phyloP scores from a whole-genome alignment of 495 filamentous ascomycete genomes.

The Podospora pseudoanserina region DNA sequence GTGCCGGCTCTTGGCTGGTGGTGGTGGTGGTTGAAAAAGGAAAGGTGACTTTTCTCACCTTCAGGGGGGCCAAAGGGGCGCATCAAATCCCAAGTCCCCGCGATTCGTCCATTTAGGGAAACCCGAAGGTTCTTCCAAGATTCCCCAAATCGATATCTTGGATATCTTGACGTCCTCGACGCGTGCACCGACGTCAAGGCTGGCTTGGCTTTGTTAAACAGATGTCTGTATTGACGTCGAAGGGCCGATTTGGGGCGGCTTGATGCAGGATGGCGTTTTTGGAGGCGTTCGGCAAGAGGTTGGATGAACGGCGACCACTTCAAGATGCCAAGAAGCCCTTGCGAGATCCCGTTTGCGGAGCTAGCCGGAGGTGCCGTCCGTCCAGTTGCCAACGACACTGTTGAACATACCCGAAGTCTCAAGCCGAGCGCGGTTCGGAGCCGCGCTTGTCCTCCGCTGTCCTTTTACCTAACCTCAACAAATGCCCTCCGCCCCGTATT shows the following conservation, averaged over 20 bases:
- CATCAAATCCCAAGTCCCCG: slow-evolving; percentile 6
- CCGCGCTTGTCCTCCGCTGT: neutral
- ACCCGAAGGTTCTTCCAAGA: slow-evolving; percentile 14
- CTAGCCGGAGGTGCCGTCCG: slow-evolving; percentile 3
- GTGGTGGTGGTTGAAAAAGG: slow-evolving; percentile 10
- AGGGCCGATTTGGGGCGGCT: slow-evolving; percentile 29
- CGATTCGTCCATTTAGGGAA: slow-evolving; percentile 10
- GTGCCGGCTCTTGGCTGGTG: slow-evolving; percentile 20
- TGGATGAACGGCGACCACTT: slow-evolving; percentile 14
- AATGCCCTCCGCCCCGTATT: neutral
- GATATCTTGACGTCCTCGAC: neutral
- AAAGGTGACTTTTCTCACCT: slow-evolving; percentile 5
- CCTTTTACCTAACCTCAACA: neutral
- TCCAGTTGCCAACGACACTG: neutral
- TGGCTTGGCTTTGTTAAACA: neutral
- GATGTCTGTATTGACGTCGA: slow-evolving; percentile 9
- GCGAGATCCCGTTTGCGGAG: neutral
- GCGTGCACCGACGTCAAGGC: neutral
- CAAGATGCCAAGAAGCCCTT: neutral
- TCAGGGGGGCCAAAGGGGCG: slow-evolving; percentile 1
- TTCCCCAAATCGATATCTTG: slow-evolving; percentile 9
- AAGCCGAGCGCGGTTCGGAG: neutral
- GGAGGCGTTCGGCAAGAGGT: slow-evolving; percentile 14
- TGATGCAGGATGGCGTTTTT: slow-evolving; percentile 22
- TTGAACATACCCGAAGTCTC: neutral